Evolutionary conservation across 75 land plant genomes (phyloP), one percentile per base, ranked within the genome.

Genomic region (Ceratopteris richardii): DNA sequence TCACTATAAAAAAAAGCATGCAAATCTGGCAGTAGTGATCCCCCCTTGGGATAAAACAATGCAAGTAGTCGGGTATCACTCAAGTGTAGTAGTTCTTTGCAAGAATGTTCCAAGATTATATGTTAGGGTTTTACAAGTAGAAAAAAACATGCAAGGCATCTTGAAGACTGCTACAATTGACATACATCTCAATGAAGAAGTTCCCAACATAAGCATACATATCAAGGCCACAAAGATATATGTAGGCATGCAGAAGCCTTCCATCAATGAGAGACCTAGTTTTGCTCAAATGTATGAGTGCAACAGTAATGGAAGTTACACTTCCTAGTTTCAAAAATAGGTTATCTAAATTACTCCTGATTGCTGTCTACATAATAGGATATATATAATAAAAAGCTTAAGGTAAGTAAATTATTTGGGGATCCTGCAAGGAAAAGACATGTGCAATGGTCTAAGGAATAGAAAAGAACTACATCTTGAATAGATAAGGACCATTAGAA

Each of bases 61-160:
- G n/a, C n/a, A n/a, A n/a, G n/a, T n/a, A n/a, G n/a, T n/a, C n/a
- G n/a, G n/a, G n/a, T n/a, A n/a, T n/a, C n/a, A n/a, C n/a, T n/a
- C n/a, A n/a, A n/a, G n/a, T 6, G 28, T 16, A 47, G 28, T 42
- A 43, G 7, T 47, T 23, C 29, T 21, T 60, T 47, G 43, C 43
- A 19, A 60, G 47, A 2, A 43, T 13, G 47, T 39, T 60, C 62
- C 62, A 60, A 2, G 62, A 60, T 16, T 22, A 40, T 1, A 28
- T 20, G 30, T 71, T 71, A 20, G 67, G 80, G 24, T 63, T 26
- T 1, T 27, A 39, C 70, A 71, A 66, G 53, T 52, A 56, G n/a
- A 44, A 50, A 66, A 71, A 77, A 20, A 66, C 46, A 33, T 7
- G 17, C 29, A 51, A 59, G 0, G 74, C 74, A 43, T 66, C 53